These are phyloP conservation scores for Eruca vesicaria DNA, from an alignment of 441 rosid genomes.

Conservation along the genomic window DNA sequence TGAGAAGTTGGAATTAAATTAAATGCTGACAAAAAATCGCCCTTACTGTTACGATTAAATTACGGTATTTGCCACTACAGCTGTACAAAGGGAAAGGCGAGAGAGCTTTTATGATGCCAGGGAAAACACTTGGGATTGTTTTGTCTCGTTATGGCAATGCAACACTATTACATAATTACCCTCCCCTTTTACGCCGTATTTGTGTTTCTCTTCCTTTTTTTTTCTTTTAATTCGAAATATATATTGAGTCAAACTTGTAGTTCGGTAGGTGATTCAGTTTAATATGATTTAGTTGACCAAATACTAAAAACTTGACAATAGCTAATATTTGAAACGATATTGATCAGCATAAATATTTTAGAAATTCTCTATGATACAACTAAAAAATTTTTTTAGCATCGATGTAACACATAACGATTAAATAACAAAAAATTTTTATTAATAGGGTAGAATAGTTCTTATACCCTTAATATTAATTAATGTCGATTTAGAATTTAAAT, in stretches of 20 bases:
- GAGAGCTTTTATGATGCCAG: slow-evolving; percentile 27
- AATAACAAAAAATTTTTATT: too few species aligned
- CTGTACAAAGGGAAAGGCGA: slow-evolving; percentile 36
- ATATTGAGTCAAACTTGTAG: neutral
- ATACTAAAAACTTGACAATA: neutral
- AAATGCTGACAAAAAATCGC: slow-evolving; percentile 29
- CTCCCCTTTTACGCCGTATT: slow-evolving; percentile 15
- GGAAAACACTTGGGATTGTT: slow-evolving; percentile 31
- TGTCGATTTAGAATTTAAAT: too few species aligned
- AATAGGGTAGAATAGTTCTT: too few species aligned
- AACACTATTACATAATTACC: neutral
- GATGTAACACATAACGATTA: too few species aligned
- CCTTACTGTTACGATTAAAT: slow-evolving; percentile 22
- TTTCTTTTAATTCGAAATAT: neutral
- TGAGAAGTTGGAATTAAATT: slow-evolving; percentile 57
- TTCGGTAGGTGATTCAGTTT: neutral
- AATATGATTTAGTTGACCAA: neutral
- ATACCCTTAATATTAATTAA: too few species aligned
- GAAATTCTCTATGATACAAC: too few species aligned
- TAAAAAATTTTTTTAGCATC: too few species aligned
- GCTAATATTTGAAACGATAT: too few species aligned
- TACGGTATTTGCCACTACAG: slow-evolving; percentile 56
- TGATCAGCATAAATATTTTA: too few species aligned
- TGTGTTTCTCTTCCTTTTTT: neutral
- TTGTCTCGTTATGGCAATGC: slow-evolving; percentile 29